Conservation (phyloP, 1,139 yeast species). For the Kodamaea arcana region DNA sequence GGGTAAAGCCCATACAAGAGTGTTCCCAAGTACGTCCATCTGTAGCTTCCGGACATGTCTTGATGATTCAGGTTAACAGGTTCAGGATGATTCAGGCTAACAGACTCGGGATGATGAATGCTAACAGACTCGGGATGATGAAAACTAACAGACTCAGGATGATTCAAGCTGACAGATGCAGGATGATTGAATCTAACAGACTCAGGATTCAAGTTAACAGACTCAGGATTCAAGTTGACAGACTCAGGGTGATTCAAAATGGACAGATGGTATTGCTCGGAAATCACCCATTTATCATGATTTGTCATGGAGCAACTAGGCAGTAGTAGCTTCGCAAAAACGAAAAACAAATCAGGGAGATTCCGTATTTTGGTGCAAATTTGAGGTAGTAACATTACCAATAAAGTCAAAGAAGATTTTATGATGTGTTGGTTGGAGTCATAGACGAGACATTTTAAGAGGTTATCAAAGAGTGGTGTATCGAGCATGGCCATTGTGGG, state of each 20-base stretch:
- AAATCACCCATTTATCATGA: not conserved
- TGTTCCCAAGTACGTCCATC: conserved; percentile 25
- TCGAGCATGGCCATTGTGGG: no score
- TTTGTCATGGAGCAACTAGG: conserved; percentile 21
- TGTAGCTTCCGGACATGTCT: not conserved
- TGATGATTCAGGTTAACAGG: no score
- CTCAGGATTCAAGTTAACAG: no score
- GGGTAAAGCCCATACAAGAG: conserved; percentile 64
- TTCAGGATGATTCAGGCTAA: no score
- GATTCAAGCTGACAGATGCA: no score
- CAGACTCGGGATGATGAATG: no score
- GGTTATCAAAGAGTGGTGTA: conserved; percentile 28
- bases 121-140: no score
- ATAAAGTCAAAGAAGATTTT: conserved; percentile 36
- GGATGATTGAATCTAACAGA: no score
- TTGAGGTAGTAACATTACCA: conserved; percentile 57
- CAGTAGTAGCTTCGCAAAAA: conserved; percentile 39
- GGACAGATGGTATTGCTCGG: no score
- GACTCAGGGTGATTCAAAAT: no score
- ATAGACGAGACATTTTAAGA: conserved; percentile 38
- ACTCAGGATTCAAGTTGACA: no score
- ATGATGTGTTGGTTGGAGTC: conserved; percentile 46
- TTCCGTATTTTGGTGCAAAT: conserved; percentile 33
- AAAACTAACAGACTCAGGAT: no score
- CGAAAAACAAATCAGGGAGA: conserved; percentile 42